A percentile compares a stretch with the other conserved stretches of the same genome.
phyloP scores from a whole-genome alignment of 495 filamentous ascomycete species.

The Cairneyella variabilis region DNA sequence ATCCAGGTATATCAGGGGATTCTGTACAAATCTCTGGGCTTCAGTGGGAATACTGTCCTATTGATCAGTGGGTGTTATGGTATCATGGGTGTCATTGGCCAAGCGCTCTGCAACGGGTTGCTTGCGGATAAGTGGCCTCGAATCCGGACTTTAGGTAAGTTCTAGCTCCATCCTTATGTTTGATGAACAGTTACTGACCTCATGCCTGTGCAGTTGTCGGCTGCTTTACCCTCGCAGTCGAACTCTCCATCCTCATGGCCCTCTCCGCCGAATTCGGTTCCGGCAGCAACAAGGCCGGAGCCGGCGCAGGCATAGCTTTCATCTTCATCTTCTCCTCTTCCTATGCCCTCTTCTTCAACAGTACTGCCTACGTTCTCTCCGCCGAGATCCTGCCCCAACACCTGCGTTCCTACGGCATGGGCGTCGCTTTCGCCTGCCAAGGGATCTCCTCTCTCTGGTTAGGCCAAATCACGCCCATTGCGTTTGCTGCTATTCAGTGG shows the following conservation, averaged over 20 bases:
- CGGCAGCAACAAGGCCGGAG: slow-evolving; percentile 1
- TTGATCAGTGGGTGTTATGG: slow-evolving; percentile 14
- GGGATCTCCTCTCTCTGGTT: background rate
- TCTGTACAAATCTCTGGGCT: slow-evolving; percentile 10
- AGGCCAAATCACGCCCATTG: slow-evolving; percentile 46
- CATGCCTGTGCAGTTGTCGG: background rate
- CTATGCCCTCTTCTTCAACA: slow-evolving; percentile 32
- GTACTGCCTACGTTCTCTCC: slow-evolving; percentile 24
- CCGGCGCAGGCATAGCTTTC: slow-evolving; percentile 13
- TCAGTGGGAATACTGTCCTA: background rate
- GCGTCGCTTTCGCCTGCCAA: background rate
- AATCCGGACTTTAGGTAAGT: slow-evolving; percentile 14
- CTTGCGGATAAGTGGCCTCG: slow-evolving; percentile 19
- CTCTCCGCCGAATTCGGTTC: slow-evolving; percentile 6
- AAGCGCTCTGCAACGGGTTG: background rate
- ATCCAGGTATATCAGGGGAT: slow-evolving; percentile 19
- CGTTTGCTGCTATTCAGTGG: slow-evolving; percentile 45
- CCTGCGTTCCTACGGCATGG: slow-evolving; percentile 16
- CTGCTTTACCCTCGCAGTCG: slow-evolving; percentile 6
- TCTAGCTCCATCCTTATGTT: background rate
- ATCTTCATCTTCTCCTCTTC: slow-evolving; percentile 21
- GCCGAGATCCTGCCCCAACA: slow-evolving; percentile 17
- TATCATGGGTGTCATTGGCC: slow-evolving; percentile 16
- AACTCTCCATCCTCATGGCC: slow-evolving; percentile 17
- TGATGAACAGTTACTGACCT: background rate